These are phyloP conservation scores for Brassica cretica DNA, from an alignment of 345 rosid species.

Conservation along the genomic window DNA sequence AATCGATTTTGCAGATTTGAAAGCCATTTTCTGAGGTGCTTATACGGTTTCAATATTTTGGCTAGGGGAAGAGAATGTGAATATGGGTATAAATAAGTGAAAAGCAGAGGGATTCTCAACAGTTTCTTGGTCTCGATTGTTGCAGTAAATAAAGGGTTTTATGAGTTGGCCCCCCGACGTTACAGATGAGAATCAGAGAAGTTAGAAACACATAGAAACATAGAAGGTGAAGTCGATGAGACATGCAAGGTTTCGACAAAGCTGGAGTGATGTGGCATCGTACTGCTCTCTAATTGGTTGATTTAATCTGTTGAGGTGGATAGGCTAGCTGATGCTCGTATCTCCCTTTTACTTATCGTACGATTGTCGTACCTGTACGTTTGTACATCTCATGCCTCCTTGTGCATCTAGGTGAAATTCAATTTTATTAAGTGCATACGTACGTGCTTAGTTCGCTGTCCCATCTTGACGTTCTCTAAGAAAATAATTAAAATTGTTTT, in stretches of 20 bases:
- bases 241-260: too few species aligned
- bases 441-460: constrained; percentile 25
- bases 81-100: not conserved
- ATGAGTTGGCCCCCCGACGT: not conserved
- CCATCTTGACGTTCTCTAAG: constrained; percentile 5
- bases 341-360: too few species aligned
- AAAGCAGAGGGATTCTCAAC: not conserved
- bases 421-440: not conserved
- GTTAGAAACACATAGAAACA: not conserved
- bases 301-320: too few species aligned
- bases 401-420: not conserved
- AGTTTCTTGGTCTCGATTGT: not conserved
- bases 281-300: too few species aligned
- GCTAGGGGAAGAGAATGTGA: not conserved
- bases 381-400: not conserved
- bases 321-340: too few species aligned
- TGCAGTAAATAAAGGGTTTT: not conserved
- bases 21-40: not conserved
- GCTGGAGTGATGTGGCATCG: too few species aligned
- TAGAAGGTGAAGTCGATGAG: too few species aligned
- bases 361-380: not conserved
- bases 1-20: not conserved
- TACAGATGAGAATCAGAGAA: not conserved
- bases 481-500: not conserved
- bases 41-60: not conserved